Percentiles rank a stretch among this genome's conserved stretches.
Evolutionary conservation across 2,329 filamentous ascomycete species (phyloP).

Genomic region (Trichoderma breve): DNA sequence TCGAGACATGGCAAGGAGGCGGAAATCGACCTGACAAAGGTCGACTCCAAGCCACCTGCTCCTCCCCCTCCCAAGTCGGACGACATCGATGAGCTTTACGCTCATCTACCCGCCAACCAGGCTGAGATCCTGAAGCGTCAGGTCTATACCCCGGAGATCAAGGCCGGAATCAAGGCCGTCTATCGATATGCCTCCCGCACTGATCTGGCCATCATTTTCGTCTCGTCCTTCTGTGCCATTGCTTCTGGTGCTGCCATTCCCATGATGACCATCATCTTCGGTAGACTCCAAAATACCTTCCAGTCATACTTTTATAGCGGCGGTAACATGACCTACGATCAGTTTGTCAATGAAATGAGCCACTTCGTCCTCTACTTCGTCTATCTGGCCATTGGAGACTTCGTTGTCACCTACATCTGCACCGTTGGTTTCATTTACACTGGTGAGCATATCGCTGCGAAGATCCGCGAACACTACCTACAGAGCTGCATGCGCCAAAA

Average conservation of each 20-base stretch:
- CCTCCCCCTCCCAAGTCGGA: constrained; percentile 27
- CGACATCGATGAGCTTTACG: constrained; percentile 53
- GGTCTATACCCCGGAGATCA: constrained; percentile 61
- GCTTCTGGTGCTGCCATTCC: constrained; percentile 72
- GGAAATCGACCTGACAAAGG: constrained; percentile 9
- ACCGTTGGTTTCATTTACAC: constrained; percentile 91
- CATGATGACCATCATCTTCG: constrained; percentile 80
- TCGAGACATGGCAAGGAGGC: background rate
- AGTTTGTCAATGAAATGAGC: constrained; percentile 60
- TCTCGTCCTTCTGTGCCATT: constrained; percentile 64
- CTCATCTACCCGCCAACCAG: constrained; percentile 64
- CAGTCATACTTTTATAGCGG: constrained; percentile 45
- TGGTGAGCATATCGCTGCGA: constrained; percentile 74
- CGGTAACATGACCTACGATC: constrained; percentile 42
- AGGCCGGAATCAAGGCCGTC: constrained; percentile 61
- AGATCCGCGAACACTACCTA: constrained; percentile 81
- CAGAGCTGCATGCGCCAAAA: constrained; percentile 83
- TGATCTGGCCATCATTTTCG: constrained; percentile 61
- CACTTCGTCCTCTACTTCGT: constrained; percentile 77
- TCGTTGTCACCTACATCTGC: constrained; percentile 71
- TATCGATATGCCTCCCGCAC: constrained; percentile 68
- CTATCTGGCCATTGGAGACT: constrained; percentile 80
- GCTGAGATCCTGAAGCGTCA: constrained; percentile 66
- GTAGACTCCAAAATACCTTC: constrained; percentile 71
- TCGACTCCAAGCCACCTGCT: constrained; percentile 15